These are phyloP conservation scores for Candida yuanshanica DNA, from an alignment of 805 yeast species.

Conservation along the genomic window DNA sequence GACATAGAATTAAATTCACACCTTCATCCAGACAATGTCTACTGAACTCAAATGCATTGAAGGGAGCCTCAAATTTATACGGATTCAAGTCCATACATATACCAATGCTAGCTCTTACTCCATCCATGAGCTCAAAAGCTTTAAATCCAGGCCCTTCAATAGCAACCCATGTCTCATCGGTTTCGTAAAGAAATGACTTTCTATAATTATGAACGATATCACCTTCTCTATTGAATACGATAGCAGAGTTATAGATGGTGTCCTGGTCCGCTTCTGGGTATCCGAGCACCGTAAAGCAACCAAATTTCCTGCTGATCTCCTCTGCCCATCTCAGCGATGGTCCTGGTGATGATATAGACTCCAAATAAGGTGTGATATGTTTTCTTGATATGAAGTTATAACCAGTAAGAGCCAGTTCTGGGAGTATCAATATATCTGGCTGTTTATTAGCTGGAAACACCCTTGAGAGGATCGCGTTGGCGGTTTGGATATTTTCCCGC, in stretches of 20 bases:
- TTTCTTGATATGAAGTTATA: conserved; percentile 53
- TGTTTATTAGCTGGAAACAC: conserved; percentile 21
- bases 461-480: conserved; percentile 26
- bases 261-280: conserved; percentile 55
- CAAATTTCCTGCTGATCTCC: conserved; percentile 39
- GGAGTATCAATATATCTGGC: conserved; percentile 69
- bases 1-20: conserved; percentile 58
- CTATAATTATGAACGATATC: conserved; percentile 58
- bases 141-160: conserved; percentile 56
- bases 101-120: conserved; percentile 56
- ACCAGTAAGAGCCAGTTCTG: conserved; percentile 83
- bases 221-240: conserved; percentile 58
- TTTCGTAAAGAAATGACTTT: conserved; percentile 68
- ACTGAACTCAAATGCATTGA: conserved; percentile 67
- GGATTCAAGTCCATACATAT: conserved; percentile 96
- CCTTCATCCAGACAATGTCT: conserved; percentile 39
- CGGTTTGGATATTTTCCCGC: conserved; percentile 45
- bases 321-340: conserved; percentile 52
- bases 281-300: conserved; percentile 72
- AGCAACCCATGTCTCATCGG: conserved; percentile 82
- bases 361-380: conserved; percentile 53
- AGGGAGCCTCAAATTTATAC: conserved; percentile 76
- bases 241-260: conserved; percentile 63
- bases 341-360: conserved; percentile 36
- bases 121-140: conserved; percentile 31